Percentiles rank a stretch among this genome's conserved stretches.
phyloP scores from a whole-genome alignment of 345 rosid genomes.

The Gossypium arboreum region DNA sequence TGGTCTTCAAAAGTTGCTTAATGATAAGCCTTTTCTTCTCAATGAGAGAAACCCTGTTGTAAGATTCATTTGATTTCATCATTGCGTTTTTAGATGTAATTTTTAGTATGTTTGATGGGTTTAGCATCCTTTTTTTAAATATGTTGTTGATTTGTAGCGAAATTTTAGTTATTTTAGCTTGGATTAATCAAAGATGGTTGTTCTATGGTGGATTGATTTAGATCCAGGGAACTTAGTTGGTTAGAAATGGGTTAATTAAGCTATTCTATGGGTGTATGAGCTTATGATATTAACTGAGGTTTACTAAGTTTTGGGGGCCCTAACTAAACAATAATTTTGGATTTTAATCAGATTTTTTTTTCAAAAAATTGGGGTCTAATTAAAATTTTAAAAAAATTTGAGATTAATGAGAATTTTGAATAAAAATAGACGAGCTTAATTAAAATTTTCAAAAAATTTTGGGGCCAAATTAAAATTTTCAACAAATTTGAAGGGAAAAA shows the following conservation, averaged over 20 bases:
- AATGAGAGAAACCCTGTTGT: conserved; percentile 90
- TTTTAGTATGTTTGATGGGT: background rate
- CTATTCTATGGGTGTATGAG: background rate
- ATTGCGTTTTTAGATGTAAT: background rate
- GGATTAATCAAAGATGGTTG: background rate
- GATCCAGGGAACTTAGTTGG: background rate
- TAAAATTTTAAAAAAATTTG: too few species aligned
- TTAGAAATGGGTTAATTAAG: background rate
- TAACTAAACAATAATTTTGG: too few species aligned
- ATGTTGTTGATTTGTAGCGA: background rate
- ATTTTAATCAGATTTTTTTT: too few species aligned
- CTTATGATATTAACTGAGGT: background rate
- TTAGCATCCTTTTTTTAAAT: too few species aligned
- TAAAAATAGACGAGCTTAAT: too few species aligned
- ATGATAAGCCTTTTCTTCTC: conserved; percentile 66
- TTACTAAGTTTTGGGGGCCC: too few species aligned
- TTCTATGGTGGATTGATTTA: background rate
- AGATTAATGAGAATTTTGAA: too few species aligned
- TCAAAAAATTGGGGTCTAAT: too few species aligned
- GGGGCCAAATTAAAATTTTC: too few species aligned
- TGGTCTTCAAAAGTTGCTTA: conserved; percentile 62
- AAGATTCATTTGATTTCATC: conserved; percentile 22
- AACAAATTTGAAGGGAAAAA: too few species aligned
- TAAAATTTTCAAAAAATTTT: too few species aligned
- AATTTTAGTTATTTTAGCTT: background rate